phyloP scores from a whole-genome alignment of 2,329 filamentous ascomycete genomes.

The Chrysoporthe cubensis region DNA sequence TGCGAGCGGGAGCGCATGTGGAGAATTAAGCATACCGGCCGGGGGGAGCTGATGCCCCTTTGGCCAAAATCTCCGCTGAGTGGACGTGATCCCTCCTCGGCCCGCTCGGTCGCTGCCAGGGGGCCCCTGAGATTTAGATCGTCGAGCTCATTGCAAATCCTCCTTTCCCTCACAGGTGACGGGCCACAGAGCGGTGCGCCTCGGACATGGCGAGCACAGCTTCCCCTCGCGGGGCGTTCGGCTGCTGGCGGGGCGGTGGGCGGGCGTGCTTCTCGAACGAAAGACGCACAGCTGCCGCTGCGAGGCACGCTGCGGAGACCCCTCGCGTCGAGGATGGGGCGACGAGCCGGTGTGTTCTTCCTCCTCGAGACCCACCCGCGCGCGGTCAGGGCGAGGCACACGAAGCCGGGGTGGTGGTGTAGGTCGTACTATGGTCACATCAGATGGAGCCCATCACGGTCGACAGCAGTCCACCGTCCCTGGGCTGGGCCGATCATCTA shows the following conservation, averaged over 20 bases:
- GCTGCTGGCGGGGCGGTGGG: too few relatives aligned
- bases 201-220: background rate
- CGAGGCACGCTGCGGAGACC: background rate
- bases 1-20: constrained; percentile 5
- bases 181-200: background rate
- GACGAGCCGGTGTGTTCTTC: background rate
- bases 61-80: constrained; percentile 8
- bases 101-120: constrained; percentile 6
- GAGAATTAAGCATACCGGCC: constrained; percentile 24
- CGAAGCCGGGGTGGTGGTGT: background rate
- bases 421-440: background rate
- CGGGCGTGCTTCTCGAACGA: background rate
- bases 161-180: constrained; percentile 19
- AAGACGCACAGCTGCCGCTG: background rate
- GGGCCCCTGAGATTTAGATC: constrained; percentile 25
- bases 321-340: background rate
- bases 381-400: background rate
- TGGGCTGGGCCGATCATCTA: background rate
- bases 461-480: background rate
- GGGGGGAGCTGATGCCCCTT: background rate
- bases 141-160: constrained; percentile 21
- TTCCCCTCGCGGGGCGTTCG: background rate
- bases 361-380: background rate
- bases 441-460: constrained; percentile 4
- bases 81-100: constrained; percentile 12